Conservation (phyloP, 352 stramenopile genomes). For the Phytophthora sojae region DNA sequence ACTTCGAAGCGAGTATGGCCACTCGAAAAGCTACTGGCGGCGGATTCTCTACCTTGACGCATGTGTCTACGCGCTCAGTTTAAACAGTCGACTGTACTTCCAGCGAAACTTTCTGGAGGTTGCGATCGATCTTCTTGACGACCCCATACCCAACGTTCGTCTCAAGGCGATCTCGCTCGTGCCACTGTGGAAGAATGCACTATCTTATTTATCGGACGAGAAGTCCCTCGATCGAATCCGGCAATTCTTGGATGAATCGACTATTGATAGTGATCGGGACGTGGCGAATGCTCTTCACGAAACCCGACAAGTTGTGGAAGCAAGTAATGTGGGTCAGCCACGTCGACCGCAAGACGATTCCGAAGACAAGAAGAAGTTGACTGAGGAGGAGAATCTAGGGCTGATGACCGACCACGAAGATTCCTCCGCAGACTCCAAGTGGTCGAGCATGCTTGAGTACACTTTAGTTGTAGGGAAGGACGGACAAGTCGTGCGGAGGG, state of each 20-base stretch:
- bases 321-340: conserved; percentile 40
- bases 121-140: conserved; percentile 78
- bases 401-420: conserved; percentile 82
- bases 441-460: conserved; percentile 90
- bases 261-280: conserved; percentile 73
- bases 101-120: conserved; percentile 80
- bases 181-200: conserved; percentile 67
- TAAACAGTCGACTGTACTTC: conserved; percentile 83
- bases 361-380: conserved; percentile 67
- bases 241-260: conserved; percentile 68
- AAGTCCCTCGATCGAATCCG: conserved; percentile 79
- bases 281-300: conserved; percentile 62
- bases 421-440: conserved; percentile 80
- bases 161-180: conserved; percentile 74
- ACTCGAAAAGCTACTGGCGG: conserved; percentile 80
- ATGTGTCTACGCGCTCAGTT: conserved; percentile 59
- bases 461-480: conserved; percentile 86
- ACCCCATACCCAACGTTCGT: conserved; percentile 79
- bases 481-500: conserved; percentile 81
- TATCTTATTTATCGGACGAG: conserved; percentile 66
- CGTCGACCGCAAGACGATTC: conserved; percentile 60
- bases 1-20: conserved; percentile 74
- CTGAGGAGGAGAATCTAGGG: conserved; percentile 66
- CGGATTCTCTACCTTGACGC: conserved; percentile 80
- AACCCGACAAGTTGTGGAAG: conserved; percentile 54